Conservation (phyloP, 225 moss, liverwort and hornwort genomes). For the Sphagnum contortum region DNA sequence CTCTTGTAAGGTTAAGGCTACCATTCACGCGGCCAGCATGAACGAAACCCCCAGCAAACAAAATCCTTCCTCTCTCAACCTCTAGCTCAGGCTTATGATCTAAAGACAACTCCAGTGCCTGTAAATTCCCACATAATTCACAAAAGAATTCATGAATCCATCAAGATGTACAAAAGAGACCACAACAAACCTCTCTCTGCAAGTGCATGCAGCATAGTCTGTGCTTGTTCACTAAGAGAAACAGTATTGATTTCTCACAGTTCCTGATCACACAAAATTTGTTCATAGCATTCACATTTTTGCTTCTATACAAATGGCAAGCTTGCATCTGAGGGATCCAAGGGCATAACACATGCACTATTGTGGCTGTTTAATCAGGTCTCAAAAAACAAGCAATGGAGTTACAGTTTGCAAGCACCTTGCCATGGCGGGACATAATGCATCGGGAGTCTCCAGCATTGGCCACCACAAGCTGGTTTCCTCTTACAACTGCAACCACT, state of each 20-base stretch:
- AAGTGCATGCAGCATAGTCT: not conserved
- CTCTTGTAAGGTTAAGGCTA: constrained; percentile 53
- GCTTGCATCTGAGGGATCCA: too few species aligned
- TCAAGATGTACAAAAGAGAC: too few species aligned
- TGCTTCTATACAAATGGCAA: too few species aligned
- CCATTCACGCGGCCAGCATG: constrained; percentile 50
- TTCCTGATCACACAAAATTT: too few species aligned
- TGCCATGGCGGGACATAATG: constrained; percentile 46
- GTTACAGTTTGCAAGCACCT: constrained; percentile 12
- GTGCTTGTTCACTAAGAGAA: too few species aligned
- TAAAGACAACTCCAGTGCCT: constrained; percentile 43
- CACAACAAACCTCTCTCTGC: too few species aligned
- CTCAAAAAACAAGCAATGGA: too few species aligned
- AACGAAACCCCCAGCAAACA: constrained; percentile 32
- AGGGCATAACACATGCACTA: not conserved
- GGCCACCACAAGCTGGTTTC: constrained; percentile 40
- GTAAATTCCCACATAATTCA: not conserved
- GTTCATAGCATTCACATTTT: too few species aligned
- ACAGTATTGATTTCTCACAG: too few species aligned
- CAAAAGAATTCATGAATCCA: too few species aligned
- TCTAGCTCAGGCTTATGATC: constrained; percentile 57
- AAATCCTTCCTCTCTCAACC: constrained; percentile 31
- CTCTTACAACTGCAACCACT: constrained; percentile 41
- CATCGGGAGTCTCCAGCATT: constrained; percentile 62
- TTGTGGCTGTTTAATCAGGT: too few species aligned